phyloP scores from a whole-genome alignment of 108 stramenopile genomes.

The Nitzschia sp. region DNA sequence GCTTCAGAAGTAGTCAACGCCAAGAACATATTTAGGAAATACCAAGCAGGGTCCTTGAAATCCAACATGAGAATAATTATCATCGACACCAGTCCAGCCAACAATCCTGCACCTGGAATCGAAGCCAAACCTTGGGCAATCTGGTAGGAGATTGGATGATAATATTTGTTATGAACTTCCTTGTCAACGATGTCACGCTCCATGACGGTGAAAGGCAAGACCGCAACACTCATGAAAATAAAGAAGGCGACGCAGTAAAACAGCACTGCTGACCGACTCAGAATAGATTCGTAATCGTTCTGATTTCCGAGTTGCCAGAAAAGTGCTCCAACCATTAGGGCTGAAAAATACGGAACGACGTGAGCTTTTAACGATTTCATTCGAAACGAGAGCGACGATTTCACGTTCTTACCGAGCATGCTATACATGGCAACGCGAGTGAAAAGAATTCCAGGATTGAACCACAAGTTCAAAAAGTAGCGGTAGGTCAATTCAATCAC shows the following conservation, averaged over 20 bases:
- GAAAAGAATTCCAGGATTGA: conserved; percentile 62
- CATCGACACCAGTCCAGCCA: conserved; percentile 45
- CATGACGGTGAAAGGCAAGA: conserved; percentile 61
- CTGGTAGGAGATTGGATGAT: conserved; percentile 52
- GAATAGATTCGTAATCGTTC: conserved; percentile 28
- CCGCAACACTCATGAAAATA: conserved; percentile 67
- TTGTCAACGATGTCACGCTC: conserved; percentile 64
- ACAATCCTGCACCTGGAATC: conserved; percentile 43
- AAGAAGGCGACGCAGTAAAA: conserved; percentile 71
- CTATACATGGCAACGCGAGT: conserved; percentile 62
- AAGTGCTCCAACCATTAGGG: conserved; percentile 47
- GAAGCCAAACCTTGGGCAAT: conserved; percentile 41
- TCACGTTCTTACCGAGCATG: conserved; percentile 28
- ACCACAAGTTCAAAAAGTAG: conserved; percentile 50
- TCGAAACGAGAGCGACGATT: not conserved
- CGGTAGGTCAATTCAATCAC: conserved; percentile 38
- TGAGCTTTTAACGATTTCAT: not conserved
- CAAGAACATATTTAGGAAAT: conserved; percentile 56
- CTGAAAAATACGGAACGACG: not conserved
- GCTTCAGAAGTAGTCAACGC: conserved; percentile 53
- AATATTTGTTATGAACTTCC: conserved; percentile 63
- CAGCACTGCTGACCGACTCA: conserved; percentile 42
- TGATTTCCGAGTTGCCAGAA: conserved; percentile 50
- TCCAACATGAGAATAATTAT: conserved; percentile 51
- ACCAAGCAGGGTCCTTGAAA: conserved; percentile 43